These are phyloP conservation scores for Rhinocladiella similis DNA, from an alignment of 2,329 filamentous ascomycete genomes.

Conservation along the genomic window DNA sequence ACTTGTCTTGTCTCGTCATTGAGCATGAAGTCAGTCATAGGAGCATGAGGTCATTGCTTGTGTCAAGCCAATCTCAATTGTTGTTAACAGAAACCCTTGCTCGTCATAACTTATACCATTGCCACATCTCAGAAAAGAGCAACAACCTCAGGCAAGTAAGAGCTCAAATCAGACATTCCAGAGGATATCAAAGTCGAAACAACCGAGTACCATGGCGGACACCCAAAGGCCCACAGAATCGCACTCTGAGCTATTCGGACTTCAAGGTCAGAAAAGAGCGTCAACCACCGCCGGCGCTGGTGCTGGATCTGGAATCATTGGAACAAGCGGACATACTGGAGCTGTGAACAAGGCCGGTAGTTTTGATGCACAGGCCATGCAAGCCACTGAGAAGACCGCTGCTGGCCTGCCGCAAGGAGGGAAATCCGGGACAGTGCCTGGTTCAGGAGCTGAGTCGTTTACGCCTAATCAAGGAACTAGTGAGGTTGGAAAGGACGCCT, in stretches of 20 bases:
- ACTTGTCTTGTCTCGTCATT: too few species aligned
- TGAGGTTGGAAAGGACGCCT: conserved; percentile 7
- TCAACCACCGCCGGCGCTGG: conserved; percentile 22
- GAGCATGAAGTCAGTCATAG: too few species aligned
- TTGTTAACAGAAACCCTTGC: too few species aligned
- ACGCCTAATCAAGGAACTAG: conserved; percentile 22
- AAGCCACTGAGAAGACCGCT: conserved; percentile 5
- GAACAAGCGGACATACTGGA: conserved; percentile 24
- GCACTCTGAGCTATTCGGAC: conserved; percentile 26
- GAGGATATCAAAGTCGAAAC: too few species aligned
- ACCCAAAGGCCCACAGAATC: conserved; percentile 12
- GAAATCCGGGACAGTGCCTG: conserved; percentile 9
- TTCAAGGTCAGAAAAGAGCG: conserved; percentile 21
- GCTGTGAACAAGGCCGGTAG: conserved; percentile 12
- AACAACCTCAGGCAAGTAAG: not conserved
- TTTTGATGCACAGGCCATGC: not conserved
- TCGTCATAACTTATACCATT: too few species aligned
- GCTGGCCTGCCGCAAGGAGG: conserved; percentile 19
- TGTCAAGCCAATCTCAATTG: too few species aligned
- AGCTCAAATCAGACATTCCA: not conserved
- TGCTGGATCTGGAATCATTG: conserved; percentile 24
- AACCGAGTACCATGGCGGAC: not conserved
- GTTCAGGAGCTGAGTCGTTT: conserved; percentile 18
- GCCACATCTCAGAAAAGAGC: too few species aligned
- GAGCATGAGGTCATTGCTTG: too few species aligned